Percentiles rank a stretch among this genome's conserved stretches.
Conservation (phyloP, 164 flowering plant species). For the Amborella trichopoda region DNA sequence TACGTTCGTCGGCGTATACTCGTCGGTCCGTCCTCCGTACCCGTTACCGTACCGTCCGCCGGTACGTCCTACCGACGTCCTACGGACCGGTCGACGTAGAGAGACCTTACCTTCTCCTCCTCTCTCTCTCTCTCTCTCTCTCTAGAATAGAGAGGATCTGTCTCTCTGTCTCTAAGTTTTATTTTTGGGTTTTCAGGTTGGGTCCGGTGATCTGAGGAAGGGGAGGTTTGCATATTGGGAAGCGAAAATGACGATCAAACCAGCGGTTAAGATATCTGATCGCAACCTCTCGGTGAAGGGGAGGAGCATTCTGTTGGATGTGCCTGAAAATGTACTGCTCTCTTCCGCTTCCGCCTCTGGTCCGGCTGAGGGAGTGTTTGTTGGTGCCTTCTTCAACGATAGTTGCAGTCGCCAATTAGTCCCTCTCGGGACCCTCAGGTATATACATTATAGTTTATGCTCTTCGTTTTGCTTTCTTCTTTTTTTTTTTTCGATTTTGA, state of each 20-base stretch:
- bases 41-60: no score
- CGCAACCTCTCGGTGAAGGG: constrained; percentile 52
- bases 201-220: no score
- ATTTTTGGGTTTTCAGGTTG: no score
- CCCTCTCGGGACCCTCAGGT: constrained; percentile 52
- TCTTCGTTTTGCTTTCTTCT: background rate
- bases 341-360: constrained; percentile 51
- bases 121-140: no score
- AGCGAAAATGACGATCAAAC: constrained; percentile 71
- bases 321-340: constrained; percentile 55
- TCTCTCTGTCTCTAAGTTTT: no score
- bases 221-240: no score
- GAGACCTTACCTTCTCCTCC: no score
- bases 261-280: constrained; percentile 49
- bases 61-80: no score
- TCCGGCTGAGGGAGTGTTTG: constrained; percentile 64
- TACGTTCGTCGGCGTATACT: no score
- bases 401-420: constrained; percentile 57
- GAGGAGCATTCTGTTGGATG: constrained; percentile 44
- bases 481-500: background rate
- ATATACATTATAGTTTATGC: background rate
- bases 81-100: no score
- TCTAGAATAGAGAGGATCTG: no score
- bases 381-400: constrained; percentile 57
- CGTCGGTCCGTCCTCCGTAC: no score